Evolutionary conservation across 306 rosid species (phyloP).

Genomic region (Gastrolobium bilobum): DNA sequence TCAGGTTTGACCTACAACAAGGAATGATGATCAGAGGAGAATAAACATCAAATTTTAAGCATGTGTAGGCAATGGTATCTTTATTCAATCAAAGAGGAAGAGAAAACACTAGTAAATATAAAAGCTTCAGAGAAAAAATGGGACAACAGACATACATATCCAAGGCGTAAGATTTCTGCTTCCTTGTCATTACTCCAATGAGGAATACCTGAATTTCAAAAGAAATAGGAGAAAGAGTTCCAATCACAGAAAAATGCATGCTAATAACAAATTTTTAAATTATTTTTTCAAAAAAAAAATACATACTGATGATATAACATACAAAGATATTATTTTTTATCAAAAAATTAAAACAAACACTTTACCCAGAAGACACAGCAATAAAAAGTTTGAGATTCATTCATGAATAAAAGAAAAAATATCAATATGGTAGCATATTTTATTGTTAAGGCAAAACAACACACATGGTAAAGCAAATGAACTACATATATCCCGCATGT

Average conservation of each 20-base stretch:
- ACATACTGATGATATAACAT: neutral
- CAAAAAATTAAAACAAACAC: neutral
- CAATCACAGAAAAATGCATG: neutral
- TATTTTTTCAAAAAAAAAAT: too few species aligned
- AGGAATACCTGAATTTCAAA: conserved; percentile 68
- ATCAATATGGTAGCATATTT: neutral
- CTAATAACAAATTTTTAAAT: neutral
- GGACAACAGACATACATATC: conserved; percentile 65
- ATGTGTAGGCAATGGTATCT: neutral
- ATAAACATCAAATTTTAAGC: conserved; percentile 38
- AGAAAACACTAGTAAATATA: neutral
- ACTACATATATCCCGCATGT: neutral
- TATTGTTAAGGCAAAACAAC: neutral
- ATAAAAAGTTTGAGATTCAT: conserved; percentile 16
- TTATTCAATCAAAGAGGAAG: conserved; percentile 1
- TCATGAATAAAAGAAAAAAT: neutral
- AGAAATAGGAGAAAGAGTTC: conserved; percentile 18
- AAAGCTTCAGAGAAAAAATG: conserved; percentile 25
- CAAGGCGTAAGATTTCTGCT: conserved; percentile 77
- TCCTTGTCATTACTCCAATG: conserved; percentile 81
- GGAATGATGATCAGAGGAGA: conserved; percentile 19
- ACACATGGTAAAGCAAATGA: neutral
- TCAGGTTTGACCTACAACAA: conserved; percentile 85
- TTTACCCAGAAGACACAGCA: neutral
- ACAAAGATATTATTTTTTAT: too few species aligned